These are phyloP conservation scores for Trichosporon ovoides DNA, from an alignment of 1,284 basidiomycete genomes.

Conservation along the genomic window DNA sequence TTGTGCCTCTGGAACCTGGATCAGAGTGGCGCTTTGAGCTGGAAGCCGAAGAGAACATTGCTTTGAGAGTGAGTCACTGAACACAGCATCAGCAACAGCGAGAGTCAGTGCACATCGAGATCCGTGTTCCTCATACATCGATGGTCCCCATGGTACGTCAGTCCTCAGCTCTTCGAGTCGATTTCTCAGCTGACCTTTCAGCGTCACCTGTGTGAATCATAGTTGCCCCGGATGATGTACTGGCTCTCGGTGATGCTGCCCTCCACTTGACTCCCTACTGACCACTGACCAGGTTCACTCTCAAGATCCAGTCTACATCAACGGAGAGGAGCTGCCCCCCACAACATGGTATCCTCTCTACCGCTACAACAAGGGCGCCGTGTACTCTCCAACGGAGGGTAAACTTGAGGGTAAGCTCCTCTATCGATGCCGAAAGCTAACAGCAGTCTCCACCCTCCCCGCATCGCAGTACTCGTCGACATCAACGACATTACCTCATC, in stretches of 20 bases:
- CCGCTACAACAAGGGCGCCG: constrained; percentile 38
- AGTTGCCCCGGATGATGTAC: constrained; percentile 1
- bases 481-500: constrained; percentile 81
- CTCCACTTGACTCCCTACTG: not conserved
- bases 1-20: constrained; percentile 57
- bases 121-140: not conserved
- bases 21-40: constrained; percentile 96
- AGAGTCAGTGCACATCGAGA: not conserved
- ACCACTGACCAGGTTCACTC: constrained; percentile 36
- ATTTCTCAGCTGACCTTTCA: not conserved
- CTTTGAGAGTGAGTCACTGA: constrained; percentile 67
- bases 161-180: not conserved
- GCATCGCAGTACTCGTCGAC: constrained; percentile 93
- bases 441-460: constrained; percentile 50
- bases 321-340: constrained; percentile 46
- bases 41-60: constrained; percentile 73
- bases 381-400: constrained; percentile 38
- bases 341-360: constrained; percentile 50
- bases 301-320: constrained; percentile 45
- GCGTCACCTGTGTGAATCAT: not conserved
- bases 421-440: constrained; percentile 17
- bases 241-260: not conserved
- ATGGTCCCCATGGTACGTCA: not conserved
- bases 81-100: not conserved
- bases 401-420: constrained; percentile 38